These are phyloP conservation scores for Trametopsis cervina DNA, from an alignment of 768 basidiomycete species.

Conservation along the genomic window DNA sequence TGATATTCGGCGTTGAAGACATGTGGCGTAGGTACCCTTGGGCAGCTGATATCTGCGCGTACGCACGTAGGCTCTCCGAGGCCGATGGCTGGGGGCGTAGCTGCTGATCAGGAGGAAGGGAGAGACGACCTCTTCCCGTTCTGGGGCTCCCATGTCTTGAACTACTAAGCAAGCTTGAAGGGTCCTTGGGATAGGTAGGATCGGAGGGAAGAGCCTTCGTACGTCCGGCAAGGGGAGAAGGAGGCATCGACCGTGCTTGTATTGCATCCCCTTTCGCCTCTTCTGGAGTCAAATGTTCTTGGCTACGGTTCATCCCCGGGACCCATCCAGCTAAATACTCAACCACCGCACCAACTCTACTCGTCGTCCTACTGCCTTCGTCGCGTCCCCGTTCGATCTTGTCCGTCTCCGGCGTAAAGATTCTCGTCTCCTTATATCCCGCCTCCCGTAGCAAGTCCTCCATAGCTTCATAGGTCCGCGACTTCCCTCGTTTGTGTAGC, in stretches of 20 bases:
- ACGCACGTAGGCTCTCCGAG: constrained; percentile 15
- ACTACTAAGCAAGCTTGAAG: not conserved
- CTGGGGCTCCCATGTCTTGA: not conserved
- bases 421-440: constrained; percentile 87
- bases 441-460: constrained; percentile 84
- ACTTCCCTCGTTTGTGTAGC: constrained; percentile 71
- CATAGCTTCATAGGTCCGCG: constrained; percentile 73
- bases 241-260: not conserved
- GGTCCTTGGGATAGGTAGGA: not conserved
- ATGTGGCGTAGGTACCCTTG: constrained; percentile 71
- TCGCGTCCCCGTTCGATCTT: constrained; percentile 28
- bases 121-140: constrained; percentile 7
- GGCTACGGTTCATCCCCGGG: constrained; percentile 19
- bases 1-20: constrained; percentile 49
- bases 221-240: constrained; percentile 10
- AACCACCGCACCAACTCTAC: constrained; percentile 47
- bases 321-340: constrained; percentile 63
- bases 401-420: constrained; percentile 82
- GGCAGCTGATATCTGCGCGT: constrained; percentile 36
- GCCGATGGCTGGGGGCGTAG: constrained; percentile 15
- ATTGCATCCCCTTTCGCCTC: not conserved
- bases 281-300: not conserved
- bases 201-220: not conserved
- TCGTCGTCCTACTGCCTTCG: constrained; percentile 29
- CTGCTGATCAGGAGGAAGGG: constrained; percentile 6